Conservation (phyloP, 2,329 filamentous ascomycete species). For the Fusarium aywerte region DNA sequence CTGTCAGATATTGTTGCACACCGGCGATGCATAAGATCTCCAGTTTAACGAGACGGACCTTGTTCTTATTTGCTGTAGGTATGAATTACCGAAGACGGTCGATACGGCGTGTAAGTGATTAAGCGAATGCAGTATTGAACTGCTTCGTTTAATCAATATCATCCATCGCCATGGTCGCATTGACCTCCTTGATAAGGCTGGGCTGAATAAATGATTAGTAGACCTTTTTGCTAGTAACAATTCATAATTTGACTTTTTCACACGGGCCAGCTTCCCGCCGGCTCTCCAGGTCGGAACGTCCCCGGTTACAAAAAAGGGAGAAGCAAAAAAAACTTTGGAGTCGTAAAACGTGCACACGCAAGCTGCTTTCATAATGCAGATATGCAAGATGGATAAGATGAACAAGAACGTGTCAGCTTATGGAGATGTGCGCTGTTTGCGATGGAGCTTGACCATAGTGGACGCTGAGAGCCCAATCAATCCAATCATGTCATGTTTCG, state of each 20-base stretch:
- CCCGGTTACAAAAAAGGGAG: constrained; percentile 15
- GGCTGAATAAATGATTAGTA: not conserved
- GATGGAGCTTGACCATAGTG: not conserved
- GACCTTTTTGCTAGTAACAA: not conserved
- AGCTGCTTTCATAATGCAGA: constrained; percentile 27
- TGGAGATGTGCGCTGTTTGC: not conserved
- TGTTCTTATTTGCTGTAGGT: constrained; percentile 13
- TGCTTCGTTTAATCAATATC: constrained; percentile 2
- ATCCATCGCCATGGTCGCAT: constrained; percentile 30
- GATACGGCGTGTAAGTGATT: constrained; percentile 13
- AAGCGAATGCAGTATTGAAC: constrained; percentile 37
- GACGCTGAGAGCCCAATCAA: not conserved
- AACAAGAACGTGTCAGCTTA: constrained; percentile 16
- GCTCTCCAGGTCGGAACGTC: constrained; percentile 24
- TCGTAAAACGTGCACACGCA: constrained; percentile 35
- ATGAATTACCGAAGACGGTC: constrained; percentile 24
- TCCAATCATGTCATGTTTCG: constrained; percentile 29
- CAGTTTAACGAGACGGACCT: constrained; percentile 4
- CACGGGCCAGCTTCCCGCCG: constrained; percentile 8
- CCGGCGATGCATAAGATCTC: constrained; percentile 15
- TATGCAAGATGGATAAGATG: constrained; percentile 11
- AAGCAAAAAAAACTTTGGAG: constrained; percentile 26
- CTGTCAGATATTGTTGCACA: constrained; percentile 21
- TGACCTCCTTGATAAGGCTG: constrained; percentile 5
- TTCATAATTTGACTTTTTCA: constrained; percentile 11